Evolutionary conservation across 306 rosid genomes (phyloP).

Genomic region (Prunus mume): DNA sequence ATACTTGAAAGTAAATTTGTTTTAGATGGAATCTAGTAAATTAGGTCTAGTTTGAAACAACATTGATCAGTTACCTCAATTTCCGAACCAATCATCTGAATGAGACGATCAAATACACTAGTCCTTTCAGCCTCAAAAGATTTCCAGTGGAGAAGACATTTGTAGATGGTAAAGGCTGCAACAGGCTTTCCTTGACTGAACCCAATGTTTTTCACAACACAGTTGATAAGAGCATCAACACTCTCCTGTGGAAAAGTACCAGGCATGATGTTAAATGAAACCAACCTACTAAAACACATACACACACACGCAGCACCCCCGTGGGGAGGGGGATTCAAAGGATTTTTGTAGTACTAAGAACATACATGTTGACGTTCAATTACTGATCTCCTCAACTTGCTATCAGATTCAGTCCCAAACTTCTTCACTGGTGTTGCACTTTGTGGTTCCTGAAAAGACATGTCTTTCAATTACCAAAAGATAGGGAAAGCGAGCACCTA

Average conservation of each 20-base stretch:
- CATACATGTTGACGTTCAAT: constrained; percentile 93
- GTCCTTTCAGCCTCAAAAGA: constrained; percentile 99
- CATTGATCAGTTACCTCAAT: constrained; percentile 62
- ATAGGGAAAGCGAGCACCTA: neutral
- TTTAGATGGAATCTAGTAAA: no score
- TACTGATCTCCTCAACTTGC: constrained; percentile 80
- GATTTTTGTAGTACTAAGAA: constrained; percentile 20
- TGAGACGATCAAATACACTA: constrained; percentile 98
- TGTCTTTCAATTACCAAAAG: constrained; percentile 23
- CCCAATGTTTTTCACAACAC: constrained; percentile 81
- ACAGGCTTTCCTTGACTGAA: constrained; percentile 92
- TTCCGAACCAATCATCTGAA: constrained; percentile 98
- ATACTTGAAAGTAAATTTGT: no score
- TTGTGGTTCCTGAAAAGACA: constrained; percentile 56
- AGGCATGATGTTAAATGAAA: constrained; percentile 18
- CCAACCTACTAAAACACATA: neutral
- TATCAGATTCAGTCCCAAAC: constrained; percentile 82
- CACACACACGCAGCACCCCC: no score
- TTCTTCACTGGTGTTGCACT: constrained; percentile 67
- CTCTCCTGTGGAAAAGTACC: constrained; percentile 63
- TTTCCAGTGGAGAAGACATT: constrained; percentile 97
- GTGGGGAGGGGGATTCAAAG: neutral
- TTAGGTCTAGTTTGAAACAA: no score
- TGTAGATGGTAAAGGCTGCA: constrained; percentile 96
- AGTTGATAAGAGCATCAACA: constrained; percentile 86